Evolutionary conservation across 805 yeast species (phyloP).

Genomic region (Candida broadrunensis): DNA sequence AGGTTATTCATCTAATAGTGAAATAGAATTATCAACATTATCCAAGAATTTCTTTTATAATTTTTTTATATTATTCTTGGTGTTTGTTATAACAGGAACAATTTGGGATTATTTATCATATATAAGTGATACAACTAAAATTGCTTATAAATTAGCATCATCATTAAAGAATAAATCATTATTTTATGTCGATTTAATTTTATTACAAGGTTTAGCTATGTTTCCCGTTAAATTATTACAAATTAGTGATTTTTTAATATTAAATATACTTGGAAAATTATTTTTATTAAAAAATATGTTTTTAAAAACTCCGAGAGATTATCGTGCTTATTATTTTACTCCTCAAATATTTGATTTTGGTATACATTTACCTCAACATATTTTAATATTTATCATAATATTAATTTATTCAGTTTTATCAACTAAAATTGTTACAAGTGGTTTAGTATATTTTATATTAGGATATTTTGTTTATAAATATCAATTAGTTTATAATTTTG

Average conservation of each 20-base stretch:
- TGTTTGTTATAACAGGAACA: conserved; percentile 61
- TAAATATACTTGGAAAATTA: conserved; percentile 70
- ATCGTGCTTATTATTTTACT: conserved; percentile 61
- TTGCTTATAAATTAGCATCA: conserved; percentile 83
- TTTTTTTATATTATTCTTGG: conserved; percentile 59
- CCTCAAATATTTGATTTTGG: conserved; percentile 64
- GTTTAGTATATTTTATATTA: conserved; percentile 51
- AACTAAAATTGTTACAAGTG: conserved; percentile 57
- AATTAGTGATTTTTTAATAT: conserved; percentile 48
- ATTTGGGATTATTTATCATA: conserved; percentile 57
- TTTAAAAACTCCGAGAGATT: conserved; percentile 76
- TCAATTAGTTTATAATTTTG: conserved; percentile 58
- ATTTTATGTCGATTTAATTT: conserved; percentile 84
- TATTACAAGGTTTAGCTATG: conserved; percentile 83
- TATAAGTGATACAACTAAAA: conserved; percentile 75
- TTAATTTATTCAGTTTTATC: conserved; percentile 60
- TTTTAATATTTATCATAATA: conserved; percentile 55
- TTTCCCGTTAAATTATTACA: conserved; percentile 84
- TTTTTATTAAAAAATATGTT: conserved; percentile 39
- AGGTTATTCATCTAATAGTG: conserved; percentile 56
- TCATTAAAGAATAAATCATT: conserved; percentile 76
- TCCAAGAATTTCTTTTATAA: conserved; percentile 59
- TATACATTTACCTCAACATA: conserved; percentile 58
- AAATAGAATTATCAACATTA: conserved; percentile 54
- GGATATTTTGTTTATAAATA: conserved; percentile 63